These are phyloP conservation scores for Clausena lansium DNA, from an alignment of 345 rosid species.

Conservation along the genomic window DNA sequence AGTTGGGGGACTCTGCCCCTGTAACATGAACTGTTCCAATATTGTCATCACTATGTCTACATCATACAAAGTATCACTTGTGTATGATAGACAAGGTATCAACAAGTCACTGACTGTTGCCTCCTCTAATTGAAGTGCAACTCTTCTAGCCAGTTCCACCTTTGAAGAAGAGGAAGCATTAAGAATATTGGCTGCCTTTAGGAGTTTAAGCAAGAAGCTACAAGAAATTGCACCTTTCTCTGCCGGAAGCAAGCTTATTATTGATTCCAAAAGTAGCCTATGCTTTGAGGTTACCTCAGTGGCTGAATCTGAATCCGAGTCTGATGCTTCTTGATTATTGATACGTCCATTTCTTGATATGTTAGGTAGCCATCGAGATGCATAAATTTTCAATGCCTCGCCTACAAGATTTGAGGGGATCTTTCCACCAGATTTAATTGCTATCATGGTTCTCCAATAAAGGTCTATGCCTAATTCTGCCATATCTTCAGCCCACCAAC, in stretches of 20 bases:
- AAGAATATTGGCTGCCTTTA: slow-evolving; percentile 80
- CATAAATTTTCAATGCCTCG: slow-evolving; percentile 81
- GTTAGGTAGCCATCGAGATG: slow-evolving; percentile 79
- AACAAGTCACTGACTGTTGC: slow-evolving; percentile 76
- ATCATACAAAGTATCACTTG: slow-evolving; percentile 55
- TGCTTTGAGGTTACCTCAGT: slow-evolving; percentile 55
- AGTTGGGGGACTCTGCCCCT: slow-evolving; percentile 93
- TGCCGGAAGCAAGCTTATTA: slow-evolving; percentile 79
- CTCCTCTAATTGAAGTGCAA: slow-evolving; percentile 85
- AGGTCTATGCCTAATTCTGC: slow-evolving; percentile 88
- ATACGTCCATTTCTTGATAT: slow-evolving; percentile 45
- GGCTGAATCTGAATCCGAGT: slow-evolving; percentile 65
- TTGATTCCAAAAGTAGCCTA: slow-evolving; percentile 77
- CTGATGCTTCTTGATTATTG: slow-evolving; percentile 41
- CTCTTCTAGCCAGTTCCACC: slow-evolving; percentile 77
- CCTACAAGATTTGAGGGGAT: slow-evolving; percentile 65
- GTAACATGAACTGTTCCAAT: slow-evolving; percentile 84
- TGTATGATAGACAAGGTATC: slow-evolving; percentile 57
- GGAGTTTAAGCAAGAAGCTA: slow-evolving; percentile 78
- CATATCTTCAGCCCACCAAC: slow-evolving; percentile 99
- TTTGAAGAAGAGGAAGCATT: slow-evolving; percentile 66
- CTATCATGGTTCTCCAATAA: slow-evolving; percentile 90
- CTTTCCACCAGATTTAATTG: slow-evolving; percentile 78
- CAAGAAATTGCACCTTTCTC: slow-evolving; percentile 82
- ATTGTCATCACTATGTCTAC: slow-evolving; percentile 72